phyloP scores from a whole-genome alignment of 148 eudicot species.

The Bassia scoparia region DNA sequence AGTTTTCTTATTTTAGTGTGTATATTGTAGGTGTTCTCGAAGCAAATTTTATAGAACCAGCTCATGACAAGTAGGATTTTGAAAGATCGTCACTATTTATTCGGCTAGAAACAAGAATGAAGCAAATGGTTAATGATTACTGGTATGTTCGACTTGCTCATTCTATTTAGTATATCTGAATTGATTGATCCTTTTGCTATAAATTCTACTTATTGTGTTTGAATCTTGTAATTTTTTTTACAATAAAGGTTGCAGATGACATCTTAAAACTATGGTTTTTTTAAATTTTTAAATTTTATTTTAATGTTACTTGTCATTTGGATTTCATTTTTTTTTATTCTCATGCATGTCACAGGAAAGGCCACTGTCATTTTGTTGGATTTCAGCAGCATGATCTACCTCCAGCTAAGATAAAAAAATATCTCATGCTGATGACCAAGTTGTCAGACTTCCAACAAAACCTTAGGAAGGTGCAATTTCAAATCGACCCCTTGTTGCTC shows the following conservation, averaged over 20 bases:
- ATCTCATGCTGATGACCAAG: slow-evolving; percentile 24
- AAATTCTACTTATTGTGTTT: background rate
- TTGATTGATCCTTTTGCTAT: background rate
- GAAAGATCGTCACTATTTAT: slow-evolving; percentile 76
- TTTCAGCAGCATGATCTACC: slow-evolving; percentile 37
- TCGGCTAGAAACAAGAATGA: slow-evolving; percentile 72
- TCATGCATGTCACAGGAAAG: slow-evolving; percentile 47
- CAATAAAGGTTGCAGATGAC: background rate
- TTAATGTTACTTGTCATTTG: background rate
- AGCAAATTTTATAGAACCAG: slow-evolving; percentile 92
- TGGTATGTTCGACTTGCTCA: slow-evolving; percentile 52
- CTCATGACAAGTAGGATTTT: slow-evolving; percentile 99
- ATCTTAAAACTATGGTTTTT: no score
- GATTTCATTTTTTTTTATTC: background rate
- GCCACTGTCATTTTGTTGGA: slow-evolving; percentile 72
- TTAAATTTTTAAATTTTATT: no score
- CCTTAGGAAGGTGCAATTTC: slow-evolving; percentile 2
- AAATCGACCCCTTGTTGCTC: slow-evolving; percentile 23
- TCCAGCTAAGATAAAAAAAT: slow-evolving; percentile 31
- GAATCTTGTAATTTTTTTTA: background rate
- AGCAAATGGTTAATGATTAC: slow-evolving; percentile 80
- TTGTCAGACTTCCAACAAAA: slow-evolving; percentile 22
- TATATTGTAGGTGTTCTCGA: slow-evolving; percentile 74
- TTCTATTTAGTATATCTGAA: slow-evolving; percentile 9
- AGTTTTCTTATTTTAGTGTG: slow-evolving; percentile 13